phyloP scores from a whole-genome alignment of 2,329 filamentous ascomycete genomes.

The Dendryphion nanum region DNA sequence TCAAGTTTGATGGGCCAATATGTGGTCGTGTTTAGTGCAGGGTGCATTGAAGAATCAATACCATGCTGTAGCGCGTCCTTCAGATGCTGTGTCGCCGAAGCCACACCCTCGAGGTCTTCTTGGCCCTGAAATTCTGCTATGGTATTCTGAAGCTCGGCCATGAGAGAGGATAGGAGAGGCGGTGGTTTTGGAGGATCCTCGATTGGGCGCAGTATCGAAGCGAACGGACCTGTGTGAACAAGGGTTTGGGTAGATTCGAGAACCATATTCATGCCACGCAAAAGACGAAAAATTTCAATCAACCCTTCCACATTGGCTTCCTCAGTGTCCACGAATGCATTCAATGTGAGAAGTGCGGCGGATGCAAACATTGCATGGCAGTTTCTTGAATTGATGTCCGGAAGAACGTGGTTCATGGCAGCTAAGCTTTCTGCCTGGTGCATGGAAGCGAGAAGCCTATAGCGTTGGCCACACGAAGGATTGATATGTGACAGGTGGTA shows the following conservation, averaged over 20 bases:
- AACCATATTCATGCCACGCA: conserved; percentile 27
- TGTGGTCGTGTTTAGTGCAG: conserved; percentile 18
- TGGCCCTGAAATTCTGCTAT: neutral
- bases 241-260: conserved; percentile 13
- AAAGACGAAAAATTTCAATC: conserved; percentile 25
- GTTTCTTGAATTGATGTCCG: conserved; percentile 21
- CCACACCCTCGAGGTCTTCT: neutral
- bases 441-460: conserved; percentile 22
- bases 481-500: conserved; percentile 33
- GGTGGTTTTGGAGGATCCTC: conserved; percentile 12
- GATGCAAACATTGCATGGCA: conserved; percentile 28
- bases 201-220: conserved; percentile 12
- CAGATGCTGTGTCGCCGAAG: conserved; percentile 14
- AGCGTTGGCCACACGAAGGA: conserved; percentile 15
- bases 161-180: conserved; percentile 18
- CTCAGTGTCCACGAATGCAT: conserved; percentile 22
- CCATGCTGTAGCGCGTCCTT: conserved; percentile 16
- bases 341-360: conserved; percentile 22
- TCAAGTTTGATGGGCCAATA: conserved; percentile 22
- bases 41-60: conserved; percentile 19
- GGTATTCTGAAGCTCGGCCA: conserved; percentile 17
- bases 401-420: conserved; percentile 19
- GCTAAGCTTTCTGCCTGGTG: conserved; percentile 26
- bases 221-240: conserved; percentile 23
- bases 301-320: conserved; percentile 19